Evolutionary conservation across 805 yeast species (phyloP).

Genomic region (Candida yuanshanica): DNA sequence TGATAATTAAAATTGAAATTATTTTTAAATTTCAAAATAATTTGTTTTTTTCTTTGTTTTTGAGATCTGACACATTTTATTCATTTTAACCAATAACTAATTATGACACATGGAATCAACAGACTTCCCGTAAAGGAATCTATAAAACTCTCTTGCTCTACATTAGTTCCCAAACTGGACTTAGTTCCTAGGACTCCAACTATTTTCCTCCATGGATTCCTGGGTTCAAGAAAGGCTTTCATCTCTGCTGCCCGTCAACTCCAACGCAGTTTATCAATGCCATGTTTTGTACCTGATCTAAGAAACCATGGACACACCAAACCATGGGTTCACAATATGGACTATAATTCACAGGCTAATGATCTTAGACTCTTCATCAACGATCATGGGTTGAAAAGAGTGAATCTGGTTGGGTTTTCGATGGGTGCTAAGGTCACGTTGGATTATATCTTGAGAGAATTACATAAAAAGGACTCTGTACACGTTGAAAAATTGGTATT

Average conservation of each 20-base stretch:
- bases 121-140: not conserved
- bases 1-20: too few species aligned
- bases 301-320: slow-evolving; percentile 52
- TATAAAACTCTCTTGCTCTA: slow-evolving; percentile 6
- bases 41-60: too few species aligned
- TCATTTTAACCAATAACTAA: too few species aligned
- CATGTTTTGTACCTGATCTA: slow-evolving; percentile 38
- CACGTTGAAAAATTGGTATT: slow-evolving; percentile 37
- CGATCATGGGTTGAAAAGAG: slow-evolving; percentile 19
- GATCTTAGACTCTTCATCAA: slow-evolving; percentile 15
- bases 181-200: slow-evolving; percentile 26
- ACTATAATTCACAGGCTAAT: slow-evolving; percentile 27
- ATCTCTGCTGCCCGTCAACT: slow-evolving; percentile 24
- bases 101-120: too few species aligned
- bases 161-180: slow-evolving; percentile 3
- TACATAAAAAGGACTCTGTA: slow-evolving; percentile 15
- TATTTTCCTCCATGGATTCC: slow-evolving; percentile 48
- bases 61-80: too few species aligned
- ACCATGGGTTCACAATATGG: slow-evolving; percentile 33
- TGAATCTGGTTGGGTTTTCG: slow-evolving; percentile 45
- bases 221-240: slow-evolving; percentile 44
- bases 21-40: too few species aligned
- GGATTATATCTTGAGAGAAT: slow-evolving; percentile 34
- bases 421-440: slow-evolving; percentile 59
- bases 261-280: slow-evolving; percentile 28